Percentiles rank a stretch among this genome's conserved stretches.
Conservation (phyloP, 208 protist genomes). For the Wallacemonas collosoma region DNA sequence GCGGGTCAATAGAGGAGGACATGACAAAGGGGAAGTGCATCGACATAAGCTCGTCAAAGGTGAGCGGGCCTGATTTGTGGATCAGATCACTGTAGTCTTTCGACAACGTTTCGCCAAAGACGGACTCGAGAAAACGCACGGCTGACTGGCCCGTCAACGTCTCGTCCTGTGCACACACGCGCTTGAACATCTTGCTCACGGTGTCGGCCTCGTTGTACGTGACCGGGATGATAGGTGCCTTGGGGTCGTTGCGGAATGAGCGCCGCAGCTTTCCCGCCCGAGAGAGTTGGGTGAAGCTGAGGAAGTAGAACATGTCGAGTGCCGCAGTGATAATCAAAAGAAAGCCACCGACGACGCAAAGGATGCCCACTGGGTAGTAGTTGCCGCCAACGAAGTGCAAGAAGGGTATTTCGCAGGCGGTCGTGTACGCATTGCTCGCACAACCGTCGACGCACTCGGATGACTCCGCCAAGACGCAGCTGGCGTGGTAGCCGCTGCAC, state of each 20-base stretch:
- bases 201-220: conserved; percentile 34
- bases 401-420: conserved; percentile 36
- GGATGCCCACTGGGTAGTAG: conserved; percentile 33
- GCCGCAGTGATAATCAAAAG: conserved; percentile 31
- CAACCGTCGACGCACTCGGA: conserved; percentile 45
- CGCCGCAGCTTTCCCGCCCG: conserved; percentile 36
- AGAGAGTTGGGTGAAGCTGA: conserved; percentile 37
- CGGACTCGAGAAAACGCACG: conserved; percentile 38
- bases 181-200: conserved; percentile 32
- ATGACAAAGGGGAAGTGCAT: conserved; percentile 51
- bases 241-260: conserved; percentile 34
- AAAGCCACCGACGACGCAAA: conserved; percentile 28
- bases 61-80: conserved; percentile 22
- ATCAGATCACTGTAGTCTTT: conserved; percentile 26
- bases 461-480: conserved; percentile 48
- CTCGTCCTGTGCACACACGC: conserved; percentile 16
- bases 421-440: conserved; percentile 39
- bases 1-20: conserved; percentile 30
- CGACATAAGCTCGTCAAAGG: conserved; percentile 57
- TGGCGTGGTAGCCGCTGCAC: conserved; percentile 62
- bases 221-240: conserved; percentile 39
- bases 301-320: conserved; percentile 41
- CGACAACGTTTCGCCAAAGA: conserved; percentile 42
- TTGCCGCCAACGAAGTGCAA: conserved; percentile 24
- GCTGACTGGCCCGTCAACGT: conserved; percentile 25